Percentiles rank a stretch among this genome's conserved stretches.
These are phyloP conservation scores for Dictyostelium intermedium DNA, from an alignment of 78 protist genomes.

Conservation along the genomic window DNA sequence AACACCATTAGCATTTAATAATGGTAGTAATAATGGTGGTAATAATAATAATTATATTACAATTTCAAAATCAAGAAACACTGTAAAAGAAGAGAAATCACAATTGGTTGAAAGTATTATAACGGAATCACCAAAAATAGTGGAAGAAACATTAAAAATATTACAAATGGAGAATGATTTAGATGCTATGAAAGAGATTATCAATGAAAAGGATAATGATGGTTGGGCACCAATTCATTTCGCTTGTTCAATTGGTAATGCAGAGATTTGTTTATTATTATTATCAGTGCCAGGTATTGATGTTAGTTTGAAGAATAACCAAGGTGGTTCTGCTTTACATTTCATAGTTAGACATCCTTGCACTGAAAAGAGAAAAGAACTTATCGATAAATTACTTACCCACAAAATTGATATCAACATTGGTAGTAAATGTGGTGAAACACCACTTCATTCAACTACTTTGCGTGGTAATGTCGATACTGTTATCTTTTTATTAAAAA, in stretches of 20 bases:
- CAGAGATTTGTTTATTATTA: conserved; percentile 29
- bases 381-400: background rate
- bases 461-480: conserved; percentile 45
- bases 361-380: conserved; percentile 59
- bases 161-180: background rate
- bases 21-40: background rate
- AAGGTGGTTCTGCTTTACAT: conserved; percentile 50
- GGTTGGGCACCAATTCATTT: conserved; percentile 64
- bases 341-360: conserved; percentile 34
- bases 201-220: conserved; percentile 19
- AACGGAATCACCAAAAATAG: background rate
- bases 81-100: conserved; percentile 10
- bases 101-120: background rate
- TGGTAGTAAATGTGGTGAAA: conserved; percentile 25
- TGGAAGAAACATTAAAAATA: background rate
- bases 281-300: conserved; percentile 20
- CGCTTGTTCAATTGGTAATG: conserved; percentile 30
- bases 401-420: conserved; percentile 24
- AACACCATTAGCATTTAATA: background rate
- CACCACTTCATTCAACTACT: conserved; percentile 61
- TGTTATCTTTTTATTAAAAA: background rate
- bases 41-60: background rate
- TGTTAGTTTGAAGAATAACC: conserved; percentile 14
- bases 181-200: background rate
- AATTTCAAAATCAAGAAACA: background rate